A percentile compares a stretch with the other conserved stretches of the same genome.
Evolutionary conservation across 345 rosid species (phyloP).

Genomic region (Syzygium jambos): DNA sequence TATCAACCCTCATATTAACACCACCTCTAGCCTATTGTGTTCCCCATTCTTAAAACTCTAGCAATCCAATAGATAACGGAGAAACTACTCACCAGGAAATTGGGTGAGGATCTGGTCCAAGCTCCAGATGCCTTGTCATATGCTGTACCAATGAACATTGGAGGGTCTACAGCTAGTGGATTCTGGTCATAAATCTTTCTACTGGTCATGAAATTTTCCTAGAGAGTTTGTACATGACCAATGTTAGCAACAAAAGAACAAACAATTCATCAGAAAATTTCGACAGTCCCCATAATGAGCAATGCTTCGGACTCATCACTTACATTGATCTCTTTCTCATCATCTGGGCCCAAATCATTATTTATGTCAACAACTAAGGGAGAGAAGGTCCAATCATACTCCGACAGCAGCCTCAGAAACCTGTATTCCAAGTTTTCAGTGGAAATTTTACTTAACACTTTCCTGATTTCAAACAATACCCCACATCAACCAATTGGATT

Average conservation of each 20-base stretch:
- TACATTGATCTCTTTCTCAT: conserved; percentile 71
- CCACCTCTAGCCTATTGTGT: not conserved
- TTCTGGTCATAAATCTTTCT: conserved; percentile 51
- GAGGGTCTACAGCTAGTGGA: conserved; percentile 36
- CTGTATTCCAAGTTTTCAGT: conserved; percentile 24
- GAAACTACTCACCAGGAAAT: conserved; percentile 45
- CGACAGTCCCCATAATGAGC: not conserved
- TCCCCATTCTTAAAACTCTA: not conserved
- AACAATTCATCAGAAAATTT: not conserved
- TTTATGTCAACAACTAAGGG: conserved; percentile 79
- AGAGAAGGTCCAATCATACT: conserved; percentile 77
- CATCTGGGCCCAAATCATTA: conserved; percentile 55
- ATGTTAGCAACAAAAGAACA: not conserved
- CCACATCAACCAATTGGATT: not conserved
- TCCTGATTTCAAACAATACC: not conserved
- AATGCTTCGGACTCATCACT: conserved; percentile 3
- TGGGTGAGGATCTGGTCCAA: conserved; percentile 76
- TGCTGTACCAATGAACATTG: conserved; percentile 83
- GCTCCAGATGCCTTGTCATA: conserved; percentile 92
- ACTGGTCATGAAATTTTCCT: conserved; percentile 65
- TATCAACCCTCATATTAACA: not conserved
- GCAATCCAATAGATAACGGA: not conserved
- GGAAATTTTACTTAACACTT: not conserved
- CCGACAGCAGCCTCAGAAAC: conserved; percentile 73
- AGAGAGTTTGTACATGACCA: not conserved